Conservation (phyloP, 2,329 filamentous ascomycete species). For the Plectosphaerella plurivora region DNA sequence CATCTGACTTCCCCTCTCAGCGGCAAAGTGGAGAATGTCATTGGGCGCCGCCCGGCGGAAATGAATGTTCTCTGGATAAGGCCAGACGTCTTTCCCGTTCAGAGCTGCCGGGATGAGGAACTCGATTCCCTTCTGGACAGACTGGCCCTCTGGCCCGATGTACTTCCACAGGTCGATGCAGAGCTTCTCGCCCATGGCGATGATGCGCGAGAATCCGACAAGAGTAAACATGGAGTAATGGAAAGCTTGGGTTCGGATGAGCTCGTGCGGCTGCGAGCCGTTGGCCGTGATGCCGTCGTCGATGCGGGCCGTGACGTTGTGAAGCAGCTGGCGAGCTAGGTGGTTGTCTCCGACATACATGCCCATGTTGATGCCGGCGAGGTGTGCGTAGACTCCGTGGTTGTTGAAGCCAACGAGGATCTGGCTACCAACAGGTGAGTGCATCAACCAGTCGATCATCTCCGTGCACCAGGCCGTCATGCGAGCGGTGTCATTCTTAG, state of each 20-base stretch:
- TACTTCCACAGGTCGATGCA: slow-evolving; percentile 16
- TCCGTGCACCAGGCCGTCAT: slow-evolving; percentile 17
- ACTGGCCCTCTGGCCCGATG: slow-evolving; percentile 15
- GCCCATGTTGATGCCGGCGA: background rate
- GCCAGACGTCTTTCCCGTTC: slow-evolving; percentile 12
- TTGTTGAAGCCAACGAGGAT: slow-evolving; percentile 13
- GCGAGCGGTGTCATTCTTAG: slow-evolving; percentile 5
- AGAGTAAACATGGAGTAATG: slow-evolving; percentile 22
- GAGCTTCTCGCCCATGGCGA: slow-evolving; percentile 14
- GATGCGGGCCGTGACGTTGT: slow-evolving; percentile 7
- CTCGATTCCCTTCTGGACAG: slow-evolving; percentile 14
- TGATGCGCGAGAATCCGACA: slow-evolving; percentile 13
- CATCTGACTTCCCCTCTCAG: background rate
- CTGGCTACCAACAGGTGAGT: slow-evolving; percentile 16
- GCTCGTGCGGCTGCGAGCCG: slow-evolving; percentile 19
- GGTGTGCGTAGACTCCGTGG: slow-evolving; percentile 15
- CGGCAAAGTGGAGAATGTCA: background rate
- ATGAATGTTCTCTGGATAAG: slow-evolving; percentile 11
- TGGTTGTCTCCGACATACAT: background rate
- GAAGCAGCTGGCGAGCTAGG: slow-evolving; percentile 6
- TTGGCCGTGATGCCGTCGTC: slow-evolving; percentile 14
- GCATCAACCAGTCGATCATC: slow-evolving; percentile 17
- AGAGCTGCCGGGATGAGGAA: slow-evolving; percentile 18
- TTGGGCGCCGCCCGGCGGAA: background rate
- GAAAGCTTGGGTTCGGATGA: slow-evolving; percentile 19